phyloP scores from a whole-genome alignment of 345 rosid species.

The Geranium rotundifolium region DNA sequence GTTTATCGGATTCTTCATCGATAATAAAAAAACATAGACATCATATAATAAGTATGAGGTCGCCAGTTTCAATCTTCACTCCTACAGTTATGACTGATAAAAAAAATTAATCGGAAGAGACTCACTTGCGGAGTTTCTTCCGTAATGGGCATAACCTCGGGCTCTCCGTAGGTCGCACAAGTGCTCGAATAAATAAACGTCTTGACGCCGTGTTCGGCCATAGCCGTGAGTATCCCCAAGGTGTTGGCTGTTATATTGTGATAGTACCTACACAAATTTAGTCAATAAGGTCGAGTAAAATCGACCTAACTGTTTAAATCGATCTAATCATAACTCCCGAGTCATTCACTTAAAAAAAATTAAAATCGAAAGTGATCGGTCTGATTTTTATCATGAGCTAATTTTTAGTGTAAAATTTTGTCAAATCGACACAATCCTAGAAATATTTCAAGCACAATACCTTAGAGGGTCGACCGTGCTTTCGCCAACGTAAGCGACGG shows the following conservation, averaged over 20 bases:
- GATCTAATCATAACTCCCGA: too few relatives aligned
- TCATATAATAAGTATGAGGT: too few relatives aligned
- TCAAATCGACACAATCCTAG: too few relatives aligned
- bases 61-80: too few relatives aligned
- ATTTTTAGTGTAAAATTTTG: too few relatives aligned
- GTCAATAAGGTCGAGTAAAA: background rate
- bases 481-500: conserved; percentile 98
- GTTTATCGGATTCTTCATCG: conserved; percentile 62
- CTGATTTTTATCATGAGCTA: background rate
- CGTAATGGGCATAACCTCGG: conserved; percentile 84
- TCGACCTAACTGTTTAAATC: too few relatives aligned
- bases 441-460: conserved; percentile 25
- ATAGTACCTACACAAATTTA: conserved; percentile 55
- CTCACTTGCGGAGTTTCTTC: conserved; percentile 84
- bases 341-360: too few relatives aligned
- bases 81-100: too few relatives aligned
- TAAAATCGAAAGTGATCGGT: too few relatives aligned
- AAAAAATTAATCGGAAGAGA: background rate
- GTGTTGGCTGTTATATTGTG: conserved; percentile 97
- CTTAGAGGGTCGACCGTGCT: conserved; percentile 89
- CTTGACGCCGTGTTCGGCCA: conserved; percentile 69
- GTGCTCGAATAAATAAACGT: conserved; percentile 95
- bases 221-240: conserved; percentile 72
- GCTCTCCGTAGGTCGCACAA: conserved; percentile 95
- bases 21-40: too few relatives aligned